These are phyloP conservation scores for Medicago ruthenica DNA, from an alignment of 306 rosid genomes.

Conservation along the genomic window DNA sequence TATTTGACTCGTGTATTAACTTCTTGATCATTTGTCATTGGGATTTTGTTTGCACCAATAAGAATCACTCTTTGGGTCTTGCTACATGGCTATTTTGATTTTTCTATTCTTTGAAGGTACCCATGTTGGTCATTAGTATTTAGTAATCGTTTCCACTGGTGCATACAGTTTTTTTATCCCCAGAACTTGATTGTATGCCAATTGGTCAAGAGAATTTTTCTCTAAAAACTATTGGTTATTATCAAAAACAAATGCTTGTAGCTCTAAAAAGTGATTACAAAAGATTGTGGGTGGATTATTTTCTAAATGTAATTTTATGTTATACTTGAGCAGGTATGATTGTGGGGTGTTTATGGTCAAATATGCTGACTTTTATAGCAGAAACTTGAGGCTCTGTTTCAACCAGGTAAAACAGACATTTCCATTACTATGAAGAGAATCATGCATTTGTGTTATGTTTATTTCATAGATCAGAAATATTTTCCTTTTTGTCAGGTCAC, in stretches of 20 bases:
- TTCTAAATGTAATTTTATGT: constrained; percentile 35
- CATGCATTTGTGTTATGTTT: constrained; percentile 8
- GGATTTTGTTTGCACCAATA: background rate
- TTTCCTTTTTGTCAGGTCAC: constrained; percentile 10
- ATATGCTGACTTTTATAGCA: constrained; percentile 88
- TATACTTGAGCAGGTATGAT: constrained; percentile 66
- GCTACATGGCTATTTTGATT: background rate
- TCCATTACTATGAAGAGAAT: constrained; percentile 27
- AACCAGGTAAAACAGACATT: constrained; percentile 64
- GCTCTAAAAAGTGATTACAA: constrained; percentile 1
- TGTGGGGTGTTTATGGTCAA: constrained; percentile 95
- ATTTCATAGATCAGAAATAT: constrained; percentile 24
- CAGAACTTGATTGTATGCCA: background rate
- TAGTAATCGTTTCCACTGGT: background rate
- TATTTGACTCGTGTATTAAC: background rate
- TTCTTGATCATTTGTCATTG: background rate
- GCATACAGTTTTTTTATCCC: background rate
- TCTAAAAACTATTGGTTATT: background rate
- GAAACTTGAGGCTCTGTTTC: constrained; percentile 83
- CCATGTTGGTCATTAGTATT: background rate
- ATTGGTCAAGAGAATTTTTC: background rate
- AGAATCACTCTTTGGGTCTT: background rate
- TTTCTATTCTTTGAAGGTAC: background rate
- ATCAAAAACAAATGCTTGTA: constrained; percentile 22
- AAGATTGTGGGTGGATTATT: constrained; percentile 30